Evolutionary conservation across 495 filamentous ascomycete species (phyloP).

Genomic region (Haplographium delicatum): DNA sequence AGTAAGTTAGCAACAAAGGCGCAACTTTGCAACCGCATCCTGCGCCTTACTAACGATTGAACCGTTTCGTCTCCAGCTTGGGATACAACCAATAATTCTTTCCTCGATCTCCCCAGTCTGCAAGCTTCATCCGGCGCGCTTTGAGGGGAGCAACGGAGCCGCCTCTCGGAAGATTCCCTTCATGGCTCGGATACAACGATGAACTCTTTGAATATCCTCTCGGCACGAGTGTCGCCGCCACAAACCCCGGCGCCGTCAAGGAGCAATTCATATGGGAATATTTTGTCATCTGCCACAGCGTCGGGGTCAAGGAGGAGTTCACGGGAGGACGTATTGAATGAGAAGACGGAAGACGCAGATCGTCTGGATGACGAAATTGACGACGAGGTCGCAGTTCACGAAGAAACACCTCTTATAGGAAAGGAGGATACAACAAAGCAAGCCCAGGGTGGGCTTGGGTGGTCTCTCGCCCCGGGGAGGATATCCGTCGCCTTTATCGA

Average conservation of each 20-base stretch:
- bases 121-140: too few species aligned
- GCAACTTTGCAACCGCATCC: too few species aligned
- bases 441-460: slow-evolving; percentile 34
- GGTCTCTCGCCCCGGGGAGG: slow-evolving; percentile 54
- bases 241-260: slow-evolving; percentile 53
- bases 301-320: slow-evolving; percentile 30
- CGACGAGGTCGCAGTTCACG: slow-evolving; percentile 41
- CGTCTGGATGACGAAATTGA: slow-evolving; percentile 33
- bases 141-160: background rate
- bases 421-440: slow-evolving; percentile 30
- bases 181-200: slow-evolving; percentile 55
- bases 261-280: slow-evolving; percentile 60
- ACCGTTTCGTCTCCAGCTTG: background rate
- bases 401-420: slow-evolving; percentile 62
- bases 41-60: too few species aligned
- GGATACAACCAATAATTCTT: background rate
- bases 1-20: too few species aligned
- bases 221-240: slow-evolving; percentile 66
- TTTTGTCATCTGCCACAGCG: slow-evolving; percentile 36
- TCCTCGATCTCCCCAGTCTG: background rate
- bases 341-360: slow-evolving; percentile 36
- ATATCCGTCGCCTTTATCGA: slow-evolving; percentile 52
- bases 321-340: slow-evolving; percentile 41
- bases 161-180: slow-evolving; percentile 10
- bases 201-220: slow-evolving; percentile 97